Evolutionary conservation across 805 yeast genomes (phyloP).

Genomic region (Blastobotrys americana): DNA sequence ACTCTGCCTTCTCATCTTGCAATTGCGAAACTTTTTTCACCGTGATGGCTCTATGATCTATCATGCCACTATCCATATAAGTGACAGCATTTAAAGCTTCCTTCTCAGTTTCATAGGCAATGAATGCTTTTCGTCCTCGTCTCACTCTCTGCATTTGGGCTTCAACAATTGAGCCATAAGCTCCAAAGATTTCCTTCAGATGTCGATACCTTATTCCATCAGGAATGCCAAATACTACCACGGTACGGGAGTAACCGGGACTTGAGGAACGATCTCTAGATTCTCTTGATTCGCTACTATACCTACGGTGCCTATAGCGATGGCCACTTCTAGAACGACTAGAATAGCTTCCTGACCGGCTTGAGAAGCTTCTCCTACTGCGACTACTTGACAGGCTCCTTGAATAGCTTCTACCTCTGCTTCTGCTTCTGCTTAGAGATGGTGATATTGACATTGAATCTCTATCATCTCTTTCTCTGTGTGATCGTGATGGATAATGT

Average conservation of each 20-base stretch:
- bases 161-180: conserved; percentile 9
- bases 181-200: conserved; percentile 17
- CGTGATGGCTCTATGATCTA: conserved; percentile 5
- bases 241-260: not conserved
- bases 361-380: too few species aligned
- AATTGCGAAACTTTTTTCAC: not conserved
- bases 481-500: too few species aligned
- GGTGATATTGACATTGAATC: too few species aligned
- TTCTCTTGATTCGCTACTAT: too few species aligned
- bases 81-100: conserved; percentile 12
- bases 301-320: too few species aligned
- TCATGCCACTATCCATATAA: conserved; percentile 17
- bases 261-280: too few species aligned
- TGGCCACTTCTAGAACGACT: too few species aligned
- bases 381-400: too few species aligned
- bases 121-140: not conserved
- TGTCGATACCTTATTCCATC: conserved; percentile 4
- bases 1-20: not conserved
- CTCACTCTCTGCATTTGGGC: conserved; percentile 5
- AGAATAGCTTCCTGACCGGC: too few species aligned
- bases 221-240: not conserved
- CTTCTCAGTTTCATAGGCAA: conserved; percentile 8
- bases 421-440: too few species aligned
- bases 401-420: too few species aligned
- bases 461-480: too few species aligned